phyloP scores from a whole-genome alignment of 169 alveolate genomes.

The Cryptosporidium viatorum region DNA sequence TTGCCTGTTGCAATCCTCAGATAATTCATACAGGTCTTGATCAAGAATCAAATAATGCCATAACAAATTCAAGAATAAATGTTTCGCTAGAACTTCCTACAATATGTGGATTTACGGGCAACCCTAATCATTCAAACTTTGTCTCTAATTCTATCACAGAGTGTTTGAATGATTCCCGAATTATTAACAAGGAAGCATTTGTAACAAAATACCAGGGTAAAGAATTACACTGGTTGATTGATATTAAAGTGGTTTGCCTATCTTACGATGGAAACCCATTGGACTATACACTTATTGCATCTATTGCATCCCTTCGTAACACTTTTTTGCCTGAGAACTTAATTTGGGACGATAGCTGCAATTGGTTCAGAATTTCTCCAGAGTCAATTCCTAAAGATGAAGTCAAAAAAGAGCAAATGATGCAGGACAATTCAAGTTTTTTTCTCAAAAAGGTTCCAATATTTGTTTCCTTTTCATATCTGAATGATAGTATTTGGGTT shows the following conservation, averaged over 20 bases:
- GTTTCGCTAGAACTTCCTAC: conserved; percentile 54
- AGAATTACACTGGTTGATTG: conserved; percentile 51
- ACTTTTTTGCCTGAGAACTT: conserved; percentile 28
- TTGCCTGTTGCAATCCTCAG: conserved; percentile 30
- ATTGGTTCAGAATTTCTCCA: conserved; percentile 29
- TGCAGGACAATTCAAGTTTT: background rate
- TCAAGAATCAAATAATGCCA: conserved; percentile 5
- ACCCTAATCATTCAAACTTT: conserved; percentile 23
- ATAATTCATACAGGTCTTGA: conserved; percentile 14
- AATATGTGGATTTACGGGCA: conserved; percentile 62
- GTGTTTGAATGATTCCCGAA: conserved; percentile 49
- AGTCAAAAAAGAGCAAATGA: background rate
- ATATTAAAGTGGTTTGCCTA: conserved; percentile 48
- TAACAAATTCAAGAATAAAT: conserved; percentile 37
- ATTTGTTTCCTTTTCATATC: conserved; percentile 62
- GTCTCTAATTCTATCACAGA: conserved; percentile 44
- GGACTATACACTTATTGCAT: conserved; percentile 40
- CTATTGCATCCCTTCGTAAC: conserved; percentile 32
- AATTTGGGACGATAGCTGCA: conserved; percentile 22
- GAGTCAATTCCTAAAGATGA: background rate
- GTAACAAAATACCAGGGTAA: conserved; percentile 6
- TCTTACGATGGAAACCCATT: conserved; percentile 70
- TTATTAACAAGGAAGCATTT: conserved; percentile 43
- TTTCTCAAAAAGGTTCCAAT: conserved; percentile 52
- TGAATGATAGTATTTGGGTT: conserved; percentile 39